Evolutionary conservation across 1,284 basidiomycete genomes (phyloP), one percentile per base, ranked within the genome.

Genomic region (Phaffia rhodozyma): DNA sequence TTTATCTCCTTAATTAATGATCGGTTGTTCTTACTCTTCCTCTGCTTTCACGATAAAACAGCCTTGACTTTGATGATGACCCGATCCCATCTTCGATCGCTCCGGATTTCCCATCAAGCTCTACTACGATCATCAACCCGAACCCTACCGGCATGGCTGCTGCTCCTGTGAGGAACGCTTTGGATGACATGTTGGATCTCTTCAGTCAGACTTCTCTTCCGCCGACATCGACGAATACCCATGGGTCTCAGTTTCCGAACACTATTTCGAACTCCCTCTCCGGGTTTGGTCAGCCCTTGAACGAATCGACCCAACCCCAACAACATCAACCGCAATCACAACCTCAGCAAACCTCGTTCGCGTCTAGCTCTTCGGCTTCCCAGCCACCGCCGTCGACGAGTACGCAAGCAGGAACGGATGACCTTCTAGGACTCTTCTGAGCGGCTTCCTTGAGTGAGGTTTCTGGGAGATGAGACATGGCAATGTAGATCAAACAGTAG

Each of bases 11-110:
- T 21, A 11, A 21, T 27, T 4, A 34, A n/a, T 21, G 9, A 34
- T 3, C 49, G 18, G 7, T 38, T n/a, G 30, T n/a, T 59, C 30
- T 38, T 21, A 18, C 29, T 34, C 43, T 7, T 6, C 23, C 27
- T 27, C 7, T 11, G 9, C 27, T 55, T 20, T 16, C 25, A 55
- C 5, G 32, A 27, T 27, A 27, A 21, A 23, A 18, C 58, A 65
- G 63, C 18, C 63, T 65, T 29, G 63, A 65, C 55, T 65, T 65
- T 23, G 63, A 65, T 49, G 63, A 65, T 49, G 63, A 65, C 52
- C 63, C 63, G 1, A 51, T 52, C 55, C 63, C 63, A 18, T 47
- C 57, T 3, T 58, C 62, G 3, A 58, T 59, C 34, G 53, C 38
- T 30, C 54, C 58, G 30, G 21, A 43, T 7, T 43, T 43, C 38